Evolutionary conservation across 2,329 filamentous ascomycete species (phyloP), one percentile per base, ranked within the genome.

Genomic region (Pseudogymnoascus verrucosus): DNA sequence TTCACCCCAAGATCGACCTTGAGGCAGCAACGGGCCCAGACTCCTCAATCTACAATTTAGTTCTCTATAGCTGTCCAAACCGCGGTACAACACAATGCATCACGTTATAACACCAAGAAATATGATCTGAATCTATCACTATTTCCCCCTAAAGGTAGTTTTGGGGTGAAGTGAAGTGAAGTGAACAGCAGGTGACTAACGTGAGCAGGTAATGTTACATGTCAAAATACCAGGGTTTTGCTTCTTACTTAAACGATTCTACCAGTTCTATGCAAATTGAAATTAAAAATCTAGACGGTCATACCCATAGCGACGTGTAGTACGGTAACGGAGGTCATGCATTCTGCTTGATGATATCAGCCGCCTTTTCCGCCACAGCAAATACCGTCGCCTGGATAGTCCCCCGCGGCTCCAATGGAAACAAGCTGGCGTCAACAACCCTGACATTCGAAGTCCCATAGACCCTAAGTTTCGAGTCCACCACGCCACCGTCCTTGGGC

Each of bases 401-500:
- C 14, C 54, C 36, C 28, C 57, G n/a, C 14, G 62, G 62, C 28
- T 40, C 44, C 10, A 64, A 31, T 44, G 62, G 62, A 39, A 64
- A 61, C 28, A 64, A 40, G 62, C 57, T 62, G n/a, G 62, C 62
- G 19, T 64, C 62, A 14, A 62, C 36, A 2, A 64, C 36, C 37
- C 54, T 21, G 11, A 62, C n/a, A 19, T 42, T 57, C 12, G 12
- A 36, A 62, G 44, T 42, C 21, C 62, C 62, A 47, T 64, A 62
- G 19, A 64, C 59, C 23, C 12, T 64, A 4, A 64, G 57, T 6
- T 62, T 36, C 19, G 23, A 28, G 37, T 64, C 57, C 16, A 64
- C 62, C n/a, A 64, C 62, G 1, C 70, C 70, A 16, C 70, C 70
- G 44, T 64, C 40, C 12, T 67, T 64, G 14, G 64, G 65, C 11